A percentile compares a stretch with the other conserved stretches of the same genome.
Evolutionary conservation across 148 eudicot species (phyloP).

Genomic region (Rheum nobile): DNA sequence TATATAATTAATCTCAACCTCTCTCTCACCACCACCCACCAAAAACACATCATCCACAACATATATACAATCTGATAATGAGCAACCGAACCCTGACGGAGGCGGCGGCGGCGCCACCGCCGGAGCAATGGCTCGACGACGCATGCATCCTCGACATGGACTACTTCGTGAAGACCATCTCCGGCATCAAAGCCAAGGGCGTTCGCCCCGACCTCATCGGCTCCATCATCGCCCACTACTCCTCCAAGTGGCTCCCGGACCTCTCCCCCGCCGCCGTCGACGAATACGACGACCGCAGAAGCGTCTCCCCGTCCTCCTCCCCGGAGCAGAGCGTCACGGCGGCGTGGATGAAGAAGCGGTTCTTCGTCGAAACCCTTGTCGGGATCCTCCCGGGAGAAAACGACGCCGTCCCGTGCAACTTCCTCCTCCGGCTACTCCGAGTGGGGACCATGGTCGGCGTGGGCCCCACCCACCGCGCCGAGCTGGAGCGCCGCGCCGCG

Average conservation of each 20-base stretch:
- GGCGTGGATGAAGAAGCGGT: slow-evolving; percentile 46
- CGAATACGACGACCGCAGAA: not conserved
- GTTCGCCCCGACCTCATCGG: slow-evolving; percentile 67
- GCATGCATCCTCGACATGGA: slow-evolving; percentile 53
- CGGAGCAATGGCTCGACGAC: slow-evolving; percentile 44
- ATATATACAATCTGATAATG: not conserved
- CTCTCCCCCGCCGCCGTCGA: slow-evolving; percentile 19
- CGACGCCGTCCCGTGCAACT: slow-evolving; percentile 63
- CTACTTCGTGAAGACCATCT: slow-evolving; percentile 58
- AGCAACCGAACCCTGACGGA: slow-evolving; percentile 9
- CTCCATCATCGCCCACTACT: slow-evolving; percentile 71
- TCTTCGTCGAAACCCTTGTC: slow-evolving; percentile 57
- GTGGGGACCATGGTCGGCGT: slow-evolving; percentile 42
- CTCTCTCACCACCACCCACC: not conserved
- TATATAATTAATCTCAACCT: not conserved
- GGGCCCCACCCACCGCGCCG: slow-evolving; percentile 25
- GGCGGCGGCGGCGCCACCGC: not conserved
- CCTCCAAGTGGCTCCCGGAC: slow-evolving; percentile 76
- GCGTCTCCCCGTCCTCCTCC: not conserved
- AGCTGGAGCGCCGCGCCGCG: slow-evolving; percentile 49
- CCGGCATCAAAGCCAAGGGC: slow-evolving; percentile 51
- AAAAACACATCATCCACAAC: not conserved
- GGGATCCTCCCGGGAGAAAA: slow-evolving; percentile 60
- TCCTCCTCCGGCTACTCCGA: slow-evolving; percentile 54
- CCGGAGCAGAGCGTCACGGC: slow-evolving; percentile 32